These are phyloP conservation scores for Lasiodiplodia theobromae DNA, from an alignment of 2,329 filamentous ascomycete genomes.

Conservation along the genomic window DNA sequence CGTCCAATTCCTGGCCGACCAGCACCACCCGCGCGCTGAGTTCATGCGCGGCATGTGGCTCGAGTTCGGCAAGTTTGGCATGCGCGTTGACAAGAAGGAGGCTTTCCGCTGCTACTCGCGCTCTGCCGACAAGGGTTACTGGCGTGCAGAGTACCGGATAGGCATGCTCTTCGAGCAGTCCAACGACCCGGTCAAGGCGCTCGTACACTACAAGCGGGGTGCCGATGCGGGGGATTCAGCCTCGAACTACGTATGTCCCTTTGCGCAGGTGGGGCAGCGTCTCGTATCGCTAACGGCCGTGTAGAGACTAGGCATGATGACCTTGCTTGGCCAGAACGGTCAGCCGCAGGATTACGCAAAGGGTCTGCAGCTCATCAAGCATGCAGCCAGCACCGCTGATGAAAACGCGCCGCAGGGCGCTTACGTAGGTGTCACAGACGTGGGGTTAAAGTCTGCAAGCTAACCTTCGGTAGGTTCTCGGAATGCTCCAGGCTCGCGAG, in stretches of 20 bases:
- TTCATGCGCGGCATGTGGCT: constrained; percentile 97
- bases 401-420: constrained; percentile 97
- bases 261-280: background rate
- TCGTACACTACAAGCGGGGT: constrained; percentile 87
- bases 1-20: constrained; percentile 85
- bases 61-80: constrained; percentile 96
- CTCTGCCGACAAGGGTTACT: constrained; percentile 86
- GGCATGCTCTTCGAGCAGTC: constrained; percentile 98
- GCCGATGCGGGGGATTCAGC: constrained; percentile 85
- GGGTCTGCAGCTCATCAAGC: constrained; percentile 82
- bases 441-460: constrained; percentile 31
- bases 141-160: constrained; percentile 92
- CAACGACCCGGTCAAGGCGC: constrained; percentile 88
- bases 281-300: constrained; percentile 33
- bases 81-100: constrained; percentile 90
- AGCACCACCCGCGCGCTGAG: constrained; percentile 90
- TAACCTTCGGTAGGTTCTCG: constrained; percentile 67
- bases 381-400: constrained; percentile 85
- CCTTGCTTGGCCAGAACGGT: constrained; percentile 89
- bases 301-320: constrained; percentile 91
- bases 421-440: constrained; percentile 60
- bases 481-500: constrained; percentile 90
- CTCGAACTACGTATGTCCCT: constrained; percentile 64
- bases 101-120: constrained; percentile 86
- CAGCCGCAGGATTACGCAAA: constrained; percentile 80